Percentiles rank a stretch among this genome's conserved stretches.
Conservation (phyloP, 148 eudicot species). For the Chenopodium formosanum region DNA sequence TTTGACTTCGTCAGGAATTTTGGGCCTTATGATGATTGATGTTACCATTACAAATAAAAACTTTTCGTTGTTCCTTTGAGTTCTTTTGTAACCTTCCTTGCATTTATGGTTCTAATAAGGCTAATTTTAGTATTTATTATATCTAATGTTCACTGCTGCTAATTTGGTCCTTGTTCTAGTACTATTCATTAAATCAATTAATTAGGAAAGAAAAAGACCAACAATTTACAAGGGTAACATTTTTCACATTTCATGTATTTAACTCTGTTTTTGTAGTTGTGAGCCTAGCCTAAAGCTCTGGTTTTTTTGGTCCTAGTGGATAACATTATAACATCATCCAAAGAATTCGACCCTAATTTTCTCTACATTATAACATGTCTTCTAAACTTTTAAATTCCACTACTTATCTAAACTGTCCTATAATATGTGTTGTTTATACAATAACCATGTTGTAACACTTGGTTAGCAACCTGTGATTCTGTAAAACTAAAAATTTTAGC, state of each 20-base stretch:
- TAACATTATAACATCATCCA: background rate
- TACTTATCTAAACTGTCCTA: too few species aligned
- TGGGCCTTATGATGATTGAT: slow-evolving; percentile 3
- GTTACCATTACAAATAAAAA: background rate
- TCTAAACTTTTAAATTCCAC: background rate
- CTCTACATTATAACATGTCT: background rate
- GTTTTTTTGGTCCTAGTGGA: background rate
- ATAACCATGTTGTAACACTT: background rate
- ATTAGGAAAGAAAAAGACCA: background rate
- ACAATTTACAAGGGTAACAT: background rate
- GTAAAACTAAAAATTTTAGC: background rate
- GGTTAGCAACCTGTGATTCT: background rate
- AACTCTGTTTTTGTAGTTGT: background rate
- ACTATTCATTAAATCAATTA: background rate
- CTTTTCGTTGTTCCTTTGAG: background rate
- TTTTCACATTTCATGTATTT: background rate
- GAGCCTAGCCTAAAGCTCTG: background rate
- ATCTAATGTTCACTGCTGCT: background rate
- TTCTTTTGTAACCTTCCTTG: background rate
- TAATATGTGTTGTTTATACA: too few species aligned
- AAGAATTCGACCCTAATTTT: background rate
- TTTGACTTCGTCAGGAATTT: slow-evolving; percentile 12
- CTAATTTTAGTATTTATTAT: background rate
- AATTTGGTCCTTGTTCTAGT: background rate
- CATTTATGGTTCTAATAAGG: background rate